Conservation (phyloP, 225 moss, liverwort and hornwort species). For the Marchantia polymorpha region DNA sequence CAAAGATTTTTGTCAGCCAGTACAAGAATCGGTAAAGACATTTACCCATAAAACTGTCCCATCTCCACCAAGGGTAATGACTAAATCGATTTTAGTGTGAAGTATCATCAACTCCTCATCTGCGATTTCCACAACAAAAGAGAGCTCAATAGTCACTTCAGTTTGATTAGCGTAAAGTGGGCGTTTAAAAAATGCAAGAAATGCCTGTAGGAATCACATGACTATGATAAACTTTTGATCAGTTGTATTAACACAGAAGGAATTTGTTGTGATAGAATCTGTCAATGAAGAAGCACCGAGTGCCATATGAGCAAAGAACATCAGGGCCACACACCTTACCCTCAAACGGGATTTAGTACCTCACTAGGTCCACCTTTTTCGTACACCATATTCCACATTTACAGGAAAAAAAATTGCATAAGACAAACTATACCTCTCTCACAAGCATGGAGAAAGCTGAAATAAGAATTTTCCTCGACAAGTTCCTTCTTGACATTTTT, state of each 20-base stretch:
- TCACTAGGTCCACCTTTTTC: background rate
- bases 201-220: too few relatives aligned
- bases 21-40: background rate
- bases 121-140: slow-evolving; percentile 24
- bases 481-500: slow-evolving; percentile 61
- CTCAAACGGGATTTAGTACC: background rate
- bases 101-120: slow-evolving; percentile 54
- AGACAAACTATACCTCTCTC: slow-evolving; percentile 40
- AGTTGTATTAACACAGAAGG: too few relatives aligned
- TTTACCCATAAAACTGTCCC: slow-evolving; percentile 92
- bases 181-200: background rate
- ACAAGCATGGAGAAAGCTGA: slow-evolving; percentile 60
- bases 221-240: too few relatives aligned
- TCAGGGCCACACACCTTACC: too few relatives aligned
- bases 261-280: too few relatives aligned
- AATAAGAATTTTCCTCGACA: slow-evolving; percentile 57
- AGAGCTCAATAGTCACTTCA: background rate
- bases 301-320: too few relatives aligned
- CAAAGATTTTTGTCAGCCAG: too few relatives aligned
- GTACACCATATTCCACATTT: background rate
- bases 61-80: slow-evolving; percentile 90
- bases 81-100: slow-evolving; percentile 68
- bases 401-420: too few relatives aligned
- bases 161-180: background rate
- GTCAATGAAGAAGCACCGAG: too few relatives aligned